Evolutionary conservation across 768 basidiomycete genomes (phyloP).

Genomic region (Termitomyces sp.): DNA sequence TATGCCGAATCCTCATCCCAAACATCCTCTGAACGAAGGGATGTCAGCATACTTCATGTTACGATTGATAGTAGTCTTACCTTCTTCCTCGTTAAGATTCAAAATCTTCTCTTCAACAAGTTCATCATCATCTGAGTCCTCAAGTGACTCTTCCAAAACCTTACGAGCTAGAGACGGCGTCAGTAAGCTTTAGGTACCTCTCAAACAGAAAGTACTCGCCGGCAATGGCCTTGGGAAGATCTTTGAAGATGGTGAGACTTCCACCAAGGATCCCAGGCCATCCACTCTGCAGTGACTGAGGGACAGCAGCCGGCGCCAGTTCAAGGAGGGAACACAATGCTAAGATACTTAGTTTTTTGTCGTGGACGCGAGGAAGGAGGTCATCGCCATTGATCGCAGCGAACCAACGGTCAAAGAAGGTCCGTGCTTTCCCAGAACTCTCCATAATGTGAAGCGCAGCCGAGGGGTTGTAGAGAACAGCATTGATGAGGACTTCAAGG

Average conservation of each 20-base stretch:
- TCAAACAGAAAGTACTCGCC: constrained; percentile 35
- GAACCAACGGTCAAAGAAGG: constrained; percentile 89
- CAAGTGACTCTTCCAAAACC: constrained; percentile 51
- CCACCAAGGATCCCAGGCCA: constrained; percentile 78
- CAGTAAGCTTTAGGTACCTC: neutral
- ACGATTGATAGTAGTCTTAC: constrained; percentile 28
- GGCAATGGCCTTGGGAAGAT: constrained; percentile 72
- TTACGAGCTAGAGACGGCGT: constrained; percentile 48
- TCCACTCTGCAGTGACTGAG: constrained; percentile 59
- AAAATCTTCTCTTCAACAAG: constrained; percentile 53
- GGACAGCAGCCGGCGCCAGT: constrained; percentile 56
- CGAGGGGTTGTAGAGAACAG: constrained; percentile 80
- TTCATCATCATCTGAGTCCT: constrained; percentile 43
- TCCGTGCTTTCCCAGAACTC: constrained; percentile 55
- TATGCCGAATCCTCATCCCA: constrained; percentile 91
- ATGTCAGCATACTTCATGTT: neutral
- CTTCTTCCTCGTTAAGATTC: constrained; percentile 70
- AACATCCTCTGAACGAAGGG: constrained; percentile 62
- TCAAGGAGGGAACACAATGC: constrained; percentile 79
- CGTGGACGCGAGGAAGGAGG: constrained; percentile 80
- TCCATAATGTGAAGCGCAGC: constrained; percentile 79
- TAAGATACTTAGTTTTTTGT: constrained; percentile 81
- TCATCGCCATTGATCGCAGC: constrained; percentile 58
- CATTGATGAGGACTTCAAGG: constrained; percentile 80
- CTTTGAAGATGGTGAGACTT: constrained; percentile 72